phyloP scores from a whole-genome alignment of 2,329 filamentous ascomycete genomes.

The Cryoendolithus antarcticus region DNA sequence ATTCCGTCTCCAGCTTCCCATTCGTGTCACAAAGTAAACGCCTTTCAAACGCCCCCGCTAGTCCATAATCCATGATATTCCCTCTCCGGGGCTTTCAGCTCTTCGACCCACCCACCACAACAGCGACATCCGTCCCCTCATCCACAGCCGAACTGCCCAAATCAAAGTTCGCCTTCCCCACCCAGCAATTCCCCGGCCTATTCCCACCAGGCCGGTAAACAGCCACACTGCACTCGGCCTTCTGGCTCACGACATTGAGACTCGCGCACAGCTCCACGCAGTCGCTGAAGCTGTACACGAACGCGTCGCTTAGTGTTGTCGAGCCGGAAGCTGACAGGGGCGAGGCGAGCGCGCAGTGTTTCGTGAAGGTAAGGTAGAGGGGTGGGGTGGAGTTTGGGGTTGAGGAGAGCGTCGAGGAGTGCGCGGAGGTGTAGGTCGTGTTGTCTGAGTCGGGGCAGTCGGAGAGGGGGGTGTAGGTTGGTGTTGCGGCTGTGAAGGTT shows the following conservation, averaged over 20 bases:
- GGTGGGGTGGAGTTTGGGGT: slow-evolving; percentile 5
- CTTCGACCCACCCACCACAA: not conserved
- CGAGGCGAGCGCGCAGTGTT: slow-evolving; percentile 20
- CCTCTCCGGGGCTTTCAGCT: too few relatives aligned
- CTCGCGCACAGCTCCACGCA: slow-evolving; percentile 25
- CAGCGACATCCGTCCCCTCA: slow-evolving; percentile 7
- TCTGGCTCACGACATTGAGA: slow-evolving; percentile 15
- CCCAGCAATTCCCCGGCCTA: slow-evolving; percentile 22
- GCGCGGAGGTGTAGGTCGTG: slow-evolving; percentile 19
- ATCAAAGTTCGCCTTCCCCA: slow-evolving; percentile 13
- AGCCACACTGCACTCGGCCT: slow-evolving; percentile 19
- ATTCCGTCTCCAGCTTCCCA: too few relatives aligned
- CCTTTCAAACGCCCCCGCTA: too few relatives aligned
- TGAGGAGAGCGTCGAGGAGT: slow-evolving; percentile 3
- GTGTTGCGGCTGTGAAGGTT: slow-evolving; percentile 18
- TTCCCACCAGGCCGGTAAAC: slow-evolving; percentile 16
- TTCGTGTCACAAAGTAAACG: too few relatives aligned
- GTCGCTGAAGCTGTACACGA: slow-evolving; percentile 25
- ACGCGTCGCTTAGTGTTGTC: slow-evolving; percentile 17
- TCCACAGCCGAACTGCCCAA: slow-evolving; percentile 1
- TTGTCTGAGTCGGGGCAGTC: slow-evolving; percentile 21
- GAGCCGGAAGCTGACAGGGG: slow-evolving; percentile 13
- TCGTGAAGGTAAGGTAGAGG: slow-evolving; percentile 16
- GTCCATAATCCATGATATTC: too few relatives aligned
- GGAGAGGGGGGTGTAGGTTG: slow-evolving; percentile 20